A percentile compares a stretch with the other conserved stretches of the same genome.
These are phyloP conservation scores for Chernovozyma sophiae-reginae DNA, from an alignment of 1,139 yeast species.

Conservation along the genomic window DNA sequence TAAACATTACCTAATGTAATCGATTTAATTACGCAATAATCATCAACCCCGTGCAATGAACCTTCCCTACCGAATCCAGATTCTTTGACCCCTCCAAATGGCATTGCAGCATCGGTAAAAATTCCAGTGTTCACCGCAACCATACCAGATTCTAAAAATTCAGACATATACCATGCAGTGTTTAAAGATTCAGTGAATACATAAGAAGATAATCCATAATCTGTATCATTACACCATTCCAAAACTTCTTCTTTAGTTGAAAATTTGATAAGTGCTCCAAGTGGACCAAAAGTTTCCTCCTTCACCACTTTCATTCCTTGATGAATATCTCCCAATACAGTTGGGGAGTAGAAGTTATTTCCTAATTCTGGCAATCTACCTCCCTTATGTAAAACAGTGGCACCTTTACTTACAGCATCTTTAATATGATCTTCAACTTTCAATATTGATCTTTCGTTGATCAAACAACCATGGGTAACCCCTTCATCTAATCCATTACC, in stretches of 20 bases:
- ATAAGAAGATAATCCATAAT: conserved; percentile 44
- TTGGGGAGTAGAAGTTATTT: conserved; percentile 35
- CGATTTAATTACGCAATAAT: conserved; percentile 55
- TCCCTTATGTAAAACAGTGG: conserved; percentile 37
- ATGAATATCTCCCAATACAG: conserved; percentile 38
- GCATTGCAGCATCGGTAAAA: conserved; percentile 67
- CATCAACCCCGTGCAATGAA: conserved; percentile 70
- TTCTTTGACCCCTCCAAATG: conserved; percentile 79
- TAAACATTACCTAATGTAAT: conserved; percentile 37
- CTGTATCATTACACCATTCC: conserved; percentile 34
- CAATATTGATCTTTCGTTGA: conserved; percentile 34
- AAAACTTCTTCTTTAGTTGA: conserved; percentile 38
- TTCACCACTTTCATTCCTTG: conserved; percentile 35
- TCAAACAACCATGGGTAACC: conserved; percentile 45
- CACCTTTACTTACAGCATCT: conserved; percentile 43
- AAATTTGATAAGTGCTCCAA: conserved; percentile 40
- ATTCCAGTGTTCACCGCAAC: conserved; percentile 73
- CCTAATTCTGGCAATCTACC: conserved; percentile 39
- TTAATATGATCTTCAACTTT: conserved; percentile 39
- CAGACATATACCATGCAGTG: conserved; percentile 52
- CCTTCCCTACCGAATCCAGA: conserved; percentile 86
- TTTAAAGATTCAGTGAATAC: conserved; percentile 42
- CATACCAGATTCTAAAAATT: conserved; percentile 69
- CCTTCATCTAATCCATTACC: conserved; percentile 43
- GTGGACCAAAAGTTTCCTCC: conserved; percentile 48